Evolutionary conservation across 768 basidiomycete species (phyloP).

Genomic region (Saitozyma sp.): DNA sequence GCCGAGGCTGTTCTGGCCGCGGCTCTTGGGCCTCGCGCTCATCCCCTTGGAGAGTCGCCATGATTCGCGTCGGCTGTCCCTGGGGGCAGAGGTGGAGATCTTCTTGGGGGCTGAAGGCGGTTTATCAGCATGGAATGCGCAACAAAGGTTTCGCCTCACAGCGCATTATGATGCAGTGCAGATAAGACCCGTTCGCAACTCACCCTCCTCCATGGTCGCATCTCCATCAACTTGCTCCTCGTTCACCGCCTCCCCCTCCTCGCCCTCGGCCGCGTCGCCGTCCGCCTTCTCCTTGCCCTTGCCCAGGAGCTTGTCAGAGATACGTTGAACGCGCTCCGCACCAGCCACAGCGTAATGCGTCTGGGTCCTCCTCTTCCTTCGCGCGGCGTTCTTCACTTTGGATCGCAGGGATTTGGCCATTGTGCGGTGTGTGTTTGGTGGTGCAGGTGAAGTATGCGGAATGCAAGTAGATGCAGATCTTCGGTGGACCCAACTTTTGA

Average conservation of each 20-base stretch:
- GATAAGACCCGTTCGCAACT: not conserved
- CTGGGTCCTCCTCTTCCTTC: slow-evolving; percentile 40
- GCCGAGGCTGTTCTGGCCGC: slow-evolving; percentile 39
- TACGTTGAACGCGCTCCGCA: slow-evolving; percentile 37
- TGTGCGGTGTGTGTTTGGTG: slow-evolving; percentile 9
- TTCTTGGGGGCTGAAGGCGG: slow-evolving; percentile 33
- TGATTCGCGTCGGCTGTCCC: slow-evolving; percentile 72
- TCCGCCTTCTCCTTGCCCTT: slow-evolving; percentile 42
- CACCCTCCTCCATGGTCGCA: slow-evolving; percentile 24
- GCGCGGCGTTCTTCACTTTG: slow-evolving; percentile 42
- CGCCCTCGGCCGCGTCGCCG: slow-evolving; percentile 36
- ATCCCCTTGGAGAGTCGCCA: slow-evolving; percentile 80
- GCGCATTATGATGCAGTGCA: not conserved
- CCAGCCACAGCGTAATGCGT: slow-evolving; percentile 46
- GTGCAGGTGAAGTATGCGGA: not conserved
- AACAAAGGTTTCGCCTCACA: not conserved
- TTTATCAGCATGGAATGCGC: too few relatives aligned
- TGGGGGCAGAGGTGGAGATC: slow-evolving; percentile 80
- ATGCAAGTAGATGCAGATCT: too few relatives aligned
- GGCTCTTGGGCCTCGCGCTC: slow-evolving; percentile 31
- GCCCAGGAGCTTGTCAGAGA: slow-evolving; percentile 36
- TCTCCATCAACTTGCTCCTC: slow-evolving; percentile 18
- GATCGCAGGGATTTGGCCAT: slow-evolving; percentile 53
- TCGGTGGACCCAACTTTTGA: too few relatives aligned
- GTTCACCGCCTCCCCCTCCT: slow-evolving; percentile 32